Percentiles rank a stretch among this genome's conserved stretches.
Evolutionary conservation across 1,284 basidiomycete genomes (phyloP).

Genomic region (Papiliotrema flavescens): DNA sequence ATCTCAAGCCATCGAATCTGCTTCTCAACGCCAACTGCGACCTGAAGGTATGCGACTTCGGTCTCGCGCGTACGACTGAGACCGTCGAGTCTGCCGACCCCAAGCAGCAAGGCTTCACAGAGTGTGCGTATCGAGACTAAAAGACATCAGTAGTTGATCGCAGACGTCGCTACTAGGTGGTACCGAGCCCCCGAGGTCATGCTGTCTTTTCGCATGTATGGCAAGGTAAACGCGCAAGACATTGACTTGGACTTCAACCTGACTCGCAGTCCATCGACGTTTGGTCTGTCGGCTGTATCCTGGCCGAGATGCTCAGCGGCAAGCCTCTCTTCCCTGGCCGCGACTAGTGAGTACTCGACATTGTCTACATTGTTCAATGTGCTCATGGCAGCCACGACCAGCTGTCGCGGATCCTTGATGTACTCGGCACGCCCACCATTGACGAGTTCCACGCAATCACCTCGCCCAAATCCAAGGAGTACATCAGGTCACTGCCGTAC

Average conservation of each 20-base stretch:
- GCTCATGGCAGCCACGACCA: conserved; percentile 67
- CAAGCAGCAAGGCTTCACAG: conserved; percentile 75
- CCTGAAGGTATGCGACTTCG: conserved; percentile 91
- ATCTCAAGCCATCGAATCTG: conserved; percentile 91
- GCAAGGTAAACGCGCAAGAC: conserved; percentile 59
- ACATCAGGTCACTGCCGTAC: conserved; percentile 74
- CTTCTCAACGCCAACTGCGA: conserved; percentile 96
- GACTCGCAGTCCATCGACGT: conserved; percentile 71
- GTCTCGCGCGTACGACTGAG: conserved; percentile 79
- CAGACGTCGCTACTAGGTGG: conserved; percentile 84
- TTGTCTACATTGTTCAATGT: not conserved
- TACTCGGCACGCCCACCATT: conserved; percentile 84
- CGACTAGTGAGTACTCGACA: conserved; percentile 59
- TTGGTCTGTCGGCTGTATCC: conserved; percentile 95
- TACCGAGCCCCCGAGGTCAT: conserved; percentile 94
- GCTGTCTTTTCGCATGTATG: conserved; percentile 95
- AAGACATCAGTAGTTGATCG: conserved; percentile 3
- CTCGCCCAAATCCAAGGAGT: conserved; percentile 77
- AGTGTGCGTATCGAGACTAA: conserved; percentile 23
- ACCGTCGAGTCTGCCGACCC: conserved; percentile 74
- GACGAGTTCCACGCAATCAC: conserved; percentile 91
- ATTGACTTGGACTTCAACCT: conserved; percentile 7
- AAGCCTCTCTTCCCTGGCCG: conserved; percentile 93
- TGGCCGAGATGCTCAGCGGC: conserved; percentile 93
- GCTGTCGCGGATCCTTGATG: conserved; percentile 81